Conservation (phyloP, 2,329 filamentous ascomycete species). For the Xenoacremonium recifei region DNA sequence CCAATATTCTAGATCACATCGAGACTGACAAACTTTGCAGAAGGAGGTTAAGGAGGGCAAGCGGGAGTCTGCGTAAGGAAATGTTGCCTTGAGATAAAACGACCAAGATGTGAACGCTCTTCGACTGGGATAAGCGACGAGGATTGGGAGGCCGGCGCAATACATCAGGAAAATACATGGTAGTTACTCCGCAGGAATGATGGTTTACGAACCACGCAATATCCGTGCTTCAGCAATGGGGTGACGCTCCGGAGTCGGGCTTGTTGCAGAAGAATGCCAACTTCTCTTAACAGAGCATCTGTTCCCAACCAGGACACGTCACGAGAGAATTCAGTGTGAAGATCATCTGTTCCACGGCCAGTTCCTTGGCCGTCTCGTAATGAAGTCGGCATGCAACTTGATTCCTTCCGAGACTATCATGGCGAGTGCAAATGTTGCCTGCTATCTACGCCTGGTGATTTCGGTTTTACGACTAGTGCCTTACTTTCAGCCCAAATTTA, state of each 20-base stretch:
- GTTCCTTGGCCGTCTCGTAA: too few species aligned
- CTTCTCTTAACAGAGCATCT: too few species aligned
- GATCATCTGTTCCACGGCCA: too few species aligned
- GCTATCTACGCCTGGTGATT: too few species aligned
- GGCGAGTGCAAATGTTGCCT: too few species aligned
- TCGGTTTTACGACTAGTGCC: too few species aligned
- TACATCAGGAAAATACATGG: constrained; percentile 25
- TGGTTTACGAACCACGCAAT: constrained; percentile 13
- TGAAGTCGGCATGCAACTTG: too few species aligned
- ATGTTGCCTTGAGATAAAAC: constrained; percentile 13
- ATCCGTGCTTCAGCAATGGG: constrained; percentile 10
- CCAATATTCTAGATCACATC: constrained; percentile 3
- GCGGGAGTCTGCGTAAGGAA: constrained; percentile 76
- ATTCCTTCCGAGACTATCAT: too few species aligned
- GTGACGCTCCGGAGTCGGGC: constrained; percentile 19
- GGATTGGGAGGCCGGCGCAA: constrained; percentile 21
- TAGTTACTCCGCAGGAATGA: constrained; percentile 17
- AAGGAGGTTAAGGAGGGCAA: constrained; percentile 98
- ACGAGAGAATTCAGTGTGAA: too few species aligned
- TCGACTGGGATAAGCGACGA: constrained; percentile 17
- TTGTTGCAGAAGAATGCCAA: constrained; percentile 6
- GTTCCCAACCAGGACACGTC: too few species aligned
- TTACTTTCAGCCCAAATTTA: too few species aligned
- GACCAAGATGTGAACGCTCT: constrained; percentile 22
- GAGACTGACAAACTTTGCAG: constrained; percentile 50